Percentiles rank a stretch among this genome's conserved stretches.
Conservation (phyloP, 768 basidiomycete genomes). For the Inosperma sp. region DNA sequence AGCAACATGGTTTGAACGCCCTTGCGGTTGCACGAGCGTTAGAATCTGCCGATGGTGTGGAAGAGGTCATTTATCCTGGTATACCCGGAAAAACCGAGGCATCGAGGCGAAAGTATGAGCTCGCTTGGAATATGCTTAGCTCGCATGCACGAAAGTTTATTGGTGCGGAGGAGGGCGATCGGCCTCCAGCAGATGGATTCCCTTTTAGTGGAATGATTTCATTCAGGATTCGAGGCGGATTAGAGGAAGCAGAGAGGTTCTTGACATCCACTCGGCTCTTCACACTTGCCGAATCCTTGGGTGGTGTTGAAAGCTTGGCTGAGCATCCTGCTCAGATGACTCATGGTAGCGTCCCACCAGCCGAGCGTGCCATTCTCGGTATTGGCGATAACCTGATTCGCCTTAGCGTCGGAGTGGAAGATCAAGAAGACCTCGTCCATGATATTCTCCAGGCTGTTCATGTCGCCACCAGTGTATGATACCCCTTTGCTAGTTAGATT, state of each 20-base stretch:
- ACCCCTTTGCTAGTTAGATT: no score
- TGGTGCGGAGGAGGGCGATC: constrained; percentile 17
- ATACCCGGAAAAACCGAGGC: constrained; percentile 51
- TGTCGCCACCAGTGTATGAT: no score
- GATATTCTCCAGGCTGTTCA: constrained; percentile 65
- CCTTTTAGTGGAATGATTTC: constrained; percentile 91
- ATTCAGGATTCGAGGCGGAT: constrained; percentile 62
- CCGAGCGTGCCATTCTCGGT: constrained; percentile 63
- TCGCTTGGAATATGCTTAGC: constrained; percentile 60
- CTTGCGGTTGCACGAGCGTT: constrained; percentile 68
- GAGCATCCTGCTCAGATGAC: constrained; percentile 90
- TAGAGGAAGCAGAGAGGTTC: constrained; percentile 58
- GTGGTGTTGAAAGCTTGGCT: constrained; percentile 88
- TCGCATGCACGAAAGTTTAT: constrained; percentile 60
- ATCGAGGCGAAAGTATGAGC: constrained; percentile 41
- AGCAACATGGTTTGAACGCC: constrained; percentile 81
- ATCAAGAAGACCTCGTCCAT: constrained; percentile 70
- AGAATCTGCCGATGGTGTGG: constrained; percentile 51
- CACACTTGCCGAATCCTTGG: constrained; percentile 81
- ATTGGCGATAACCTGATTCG: constrained; percentile 76
- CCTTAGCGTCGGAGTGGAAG: constrained; percentile 86
- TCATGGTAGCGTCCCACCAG: constrained; percentile 70
- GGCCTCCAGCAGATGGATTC: constrained; percentile 52
- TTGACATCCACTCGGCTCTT: constrained; percentile 63
- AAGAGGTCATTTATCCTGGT: constrained; percentile 84